A percentile compares a stretch with the other conserved stretches of the same genome.
phyloP scores from a whole-genome alignment of 371 early-diverging fungal species.

The Zychaea mexicana region DNA sequence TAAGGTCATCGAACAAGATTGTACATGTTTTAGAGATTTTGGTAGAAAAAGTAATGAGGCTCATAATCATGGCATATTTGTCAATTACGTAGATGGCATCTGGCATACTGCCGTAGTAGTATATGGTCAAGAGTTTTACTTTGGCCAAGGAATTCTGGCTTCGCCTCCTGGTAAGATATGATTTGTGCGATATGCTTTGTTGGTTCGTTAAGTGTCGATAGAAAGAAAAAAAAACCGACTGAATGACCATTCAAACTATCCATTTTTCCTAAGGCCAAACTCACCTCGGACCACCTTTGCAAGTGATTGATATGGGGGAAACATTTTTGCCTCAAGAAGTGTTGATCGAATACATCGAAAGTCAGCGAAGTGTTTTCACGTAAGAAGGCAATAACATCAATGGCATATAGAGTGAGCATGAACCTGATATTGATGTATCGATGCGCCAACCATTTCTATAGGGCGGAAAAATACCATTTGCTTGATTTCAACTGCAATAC shows the following conservation, averaged over 20 bases:
- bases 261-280: conserved; percentile 49
- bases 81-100: conserved; percentile 75
- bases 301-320: conserved; percentile 78
- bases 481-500: conserved; percentile 91
- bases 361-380: conserved; percentile 65
- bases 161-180: conserved; percentile 48
- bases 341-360: conserved; percentile 76
- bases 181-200: background rate
- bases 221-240: background rate
- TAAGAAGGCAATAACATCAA: conserved; percentile 20
- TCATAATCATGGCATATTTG: too few relatives aligned
- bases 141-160: conserved; percentile 74
- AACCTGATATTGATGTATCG: too few relatives aligned
- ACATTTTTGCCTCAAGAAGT: conserved; percentile 82
- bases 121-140: conserved; percentile 86
- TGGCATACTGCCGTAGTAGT: conserved; percentile 94
- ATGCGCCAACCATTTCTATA: conserved; percentile 9
- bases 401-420: too few relatives aligned
- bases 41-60: too few relatives aligned
- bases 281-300: conserved; percentile 73
- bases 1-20: conserved; percentile 17
- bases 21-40: too few relatives aligned
- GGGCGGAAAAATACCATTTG: conserved; percentile 84
- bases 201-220: too few relatives aligned
- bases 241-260: background rate